Conservation (phyloP, 2,329 filamentous ascomycete species). For the Pestalotiopsis fici region DNA sequence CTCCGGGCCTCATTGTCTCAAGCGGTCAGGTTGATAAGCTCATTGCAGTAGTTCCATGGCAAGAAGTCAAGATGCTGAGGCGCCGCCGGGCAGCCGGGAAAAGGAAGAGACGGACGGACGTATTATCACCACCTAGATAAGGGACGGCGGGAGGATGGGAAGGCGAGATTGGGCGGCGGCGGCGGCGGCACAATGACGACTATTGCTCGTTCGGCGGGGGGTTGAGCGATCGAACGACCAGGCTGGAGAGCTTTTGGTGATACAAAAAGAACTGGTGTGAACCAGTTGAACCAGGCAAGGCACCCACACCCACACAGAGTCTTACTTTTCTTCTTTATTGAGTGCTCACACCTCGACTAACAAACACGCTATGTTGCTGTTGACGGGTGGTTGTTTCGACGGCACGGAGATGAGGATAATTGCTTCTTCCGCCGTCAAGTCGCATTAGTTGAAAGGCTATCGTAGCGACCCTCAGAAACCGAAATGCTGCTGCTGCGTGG, state of each 20-base stretch:
- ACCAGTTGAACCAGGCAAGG: neutral
- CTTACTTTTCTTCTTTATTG: neutral
- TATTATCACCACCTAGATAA: constrained; percentile 9
- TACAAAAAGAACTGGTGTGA: constrained; percentile 1
- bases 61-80: neutral
- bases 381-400: neutral
- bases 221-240: neutral
- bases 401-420: neutral
- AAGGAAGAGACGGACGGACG: neutral
- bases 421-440: constrained; percentile 1
- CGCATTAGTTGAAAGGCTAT: neutral
- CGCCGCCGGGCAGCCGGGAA: neutral
- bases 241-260: neutral
- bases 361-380: neutral
- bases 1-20: constrained; percentile 36
- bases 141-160: neutral
- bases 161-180: constrained; percentile 1
- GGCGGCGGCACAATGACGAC: constrained; percentile 10
- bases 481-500: neutral
- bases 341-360: neutral
- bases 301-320: constrained; percentile 6
- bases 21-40: constrained; percentile 21
- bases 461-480: neutral
- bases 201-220: neutral
- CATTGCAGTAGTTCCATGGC: constrained; percentile 18